Evolutionary conservation across 169 alveolate genomes (phyloP).

Genomic region (Plasmodium falciparum): DNA sequence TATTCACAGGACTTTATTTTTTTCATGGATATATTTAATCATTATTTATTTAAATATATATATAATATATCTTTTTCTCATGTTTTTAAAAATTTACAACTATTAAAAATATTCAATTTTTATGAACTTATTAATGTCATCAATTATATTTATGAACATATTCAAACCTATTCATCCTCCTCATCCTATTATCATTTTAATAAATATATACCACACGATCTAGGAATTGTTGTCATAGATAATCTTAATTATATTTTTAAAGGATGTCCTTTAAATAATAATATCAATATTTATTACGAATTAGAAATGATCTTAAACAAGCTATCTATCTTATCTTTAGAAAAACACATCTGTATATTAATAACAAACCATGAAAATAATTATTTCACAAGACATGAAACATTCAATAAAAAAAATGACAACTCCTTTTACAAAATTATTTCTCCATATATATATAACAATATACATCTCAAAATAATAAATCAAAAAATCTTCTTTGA

Average conservation of each 20-base stretch:
- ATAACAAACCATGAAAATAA: slow-evolving; percentile 49
- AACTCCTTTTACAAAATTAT: slow-evolving; percentile 2
- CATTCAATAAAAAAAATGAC: slow-evolving; percentile 7
- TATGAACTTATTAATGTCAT: slow-evolving; percentile 43
- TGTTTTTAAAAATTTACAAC: slow-evolving; percentile 45
- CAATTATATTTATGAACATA: slow-evolving; percentile 27
- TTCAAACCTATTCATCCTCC: slow-evolving; percentile 10
- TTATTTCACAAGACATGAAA: slow-evolving; percentile 16
- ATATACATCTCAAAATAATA: slow-evolving; percentile 33
- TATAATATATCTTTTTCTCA: slow-evolving; percentile 45
- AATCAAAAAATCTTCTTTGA: slow-evolving; percentile 33
- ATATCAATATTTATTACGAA: background rate
- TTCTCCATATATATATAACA: slow-evolving; percentile 42
- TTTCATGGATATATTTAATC: slow-evolving; percentile 34
- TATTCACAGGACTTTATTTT: slow-evolving; percentile 4
- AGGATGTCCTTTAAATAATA: background rate
- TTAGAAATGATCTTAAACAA: slow-evolving; percentile 4
- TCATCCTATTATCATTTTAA: slow-evolving; percentile 7
- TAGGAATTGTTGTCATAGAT: slow-evolving; percentile 55
- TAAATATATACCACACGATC: slow-evolving; percentile 42
- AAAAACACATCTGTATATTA: slow-evolving; percentile 42
- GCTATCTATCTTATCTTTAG: slow-evolving; percentile 21
- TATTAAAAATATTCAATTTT: slow-evolving; percentile 60
- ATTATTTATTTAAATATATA: slow-evolving; percentile 33
- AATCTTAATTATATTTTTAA: slow-evolving; percentile 43